Percentiles rank a stretch among this genome's conserved stretches.
These are phyloP conservation scores for Lasiosphaeria miniovina DNA, from an alignment of 495 filamentous ascomycete species.

Conservation along the genomic window DNA sequence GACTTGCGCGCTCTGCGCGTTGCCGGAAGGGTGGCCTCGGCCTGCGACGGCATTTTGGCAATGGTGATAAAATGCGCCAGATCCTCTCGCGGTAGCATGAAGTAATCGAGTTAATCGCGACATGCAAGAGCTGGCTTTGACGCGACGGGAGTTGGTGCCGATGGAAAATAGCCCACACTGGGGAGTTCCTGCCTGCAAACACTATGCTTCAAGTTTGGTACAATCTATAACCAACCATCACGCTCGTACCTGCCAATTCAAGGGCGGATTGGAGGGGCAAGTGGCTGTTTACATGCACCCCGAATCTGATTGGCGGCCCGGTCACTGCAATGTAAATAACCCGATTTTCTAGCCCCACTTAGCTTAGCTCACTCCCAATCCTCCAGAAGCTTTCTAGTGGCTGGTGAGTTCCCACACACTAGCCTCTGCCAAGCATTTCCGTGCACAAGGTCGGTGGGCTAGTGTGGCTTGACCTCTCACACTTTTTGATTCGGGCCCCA, in stretches of 20 bases:
- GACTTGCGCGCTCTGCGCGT: slow-evolving; percentile 73
- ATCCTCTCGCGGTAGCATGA: not conserved
- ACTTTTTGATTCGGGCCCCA: slow-evolving; percentile 26
- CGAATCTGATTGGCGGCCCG: not conserved
- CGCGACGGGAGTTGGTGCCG: not conserved
- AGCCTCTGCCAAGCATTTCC: no score
- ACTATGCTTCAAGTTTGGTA: no score
- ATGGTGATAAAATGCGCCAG: not conserved
- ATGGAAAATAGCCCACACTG: not conserved
- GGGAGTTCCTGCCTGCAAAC: not conserved
- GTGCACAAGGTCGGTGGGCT: not conserved
- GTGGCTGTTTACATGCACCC: not conserved
- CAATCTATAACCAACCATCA: no score
- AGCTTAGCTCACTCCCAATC: not conserved
- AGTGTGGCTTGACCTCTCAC: slow-evolving; percentile 37
- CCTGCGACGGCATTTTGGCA: slow-evolving; percentile 42
- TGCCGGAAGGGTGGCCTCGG: slow-evolving; percentile 47
- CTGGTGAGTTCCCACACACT: slow-evolving; percentile 1
- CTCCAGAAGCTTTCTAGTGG: no score
- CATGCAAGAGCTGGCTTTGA: not conserved
- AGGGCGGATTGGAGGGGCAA: not conserved
- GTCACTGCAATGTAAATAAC: not conserved
- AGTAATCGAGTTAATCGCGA: not conserved
- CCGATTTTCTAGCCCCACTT: not conserved
- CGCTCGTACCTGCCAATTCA: no score